A percentile compares a stretch with the other conserved stretches of the same genome.
Conservation (phyloP, 331 rosid genomes). For the Stylosanthes scabra region DNA sequence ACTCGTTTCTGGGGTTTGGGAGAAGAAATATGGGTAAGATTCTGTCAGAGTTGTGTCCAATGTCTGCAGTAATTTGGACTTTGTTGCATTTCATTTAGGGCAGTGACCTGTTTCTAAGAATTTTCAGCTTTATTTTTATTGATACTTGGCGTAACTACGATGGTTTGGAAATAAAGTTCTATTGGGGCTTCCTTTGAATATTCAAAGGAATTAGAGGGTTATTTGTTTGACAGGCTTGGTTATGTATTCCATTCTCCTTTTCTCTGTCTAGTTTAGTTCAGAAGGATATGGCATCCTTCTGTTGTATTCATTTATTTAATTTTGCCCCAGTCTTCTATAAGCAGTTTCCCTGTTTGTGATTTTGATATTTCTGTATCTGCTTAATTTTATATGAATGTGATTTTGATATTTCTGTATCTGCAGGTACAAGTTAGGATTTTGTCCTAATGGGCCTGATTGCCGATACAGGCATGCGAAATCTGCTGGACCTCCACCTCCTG, state of each 20-base stretch:
- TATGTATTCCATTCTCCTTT: slow-evolving; percentile 1
- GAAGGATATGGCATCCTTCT: slow-evolving; percentile 16
- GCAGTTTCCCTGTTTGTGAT: background rate
- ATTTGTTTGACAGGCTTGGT: too few relatives aligned
- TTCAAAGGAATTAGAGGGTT: slow-evolving; percentile 31
- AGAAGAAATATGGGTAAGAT: slow-evolving; percentile 25
- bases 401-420: slow-evolving; percentile 38
- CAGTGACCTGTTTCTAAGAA: slow-evolving; percentile 19
- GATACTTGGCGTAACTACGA: background rate
- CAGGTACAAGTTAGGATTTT: slow-evolving; percentile 99
- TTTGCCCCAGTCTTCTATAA: slow-evolving; percentile 1
- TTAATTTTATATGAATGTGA: slow-evolving; percentile 15
- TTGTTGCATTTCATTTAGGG: slow-evolving; percentile 21
- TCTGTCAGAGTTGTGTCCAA: slow-evolving; percentile 25
- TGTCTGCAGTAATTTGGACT: slow-evolving; percentile 30
- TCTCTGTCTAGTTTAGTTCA: slow-evolving; percentile 20
- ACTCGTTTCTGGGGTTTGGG: slow-evolving; percentile 38
- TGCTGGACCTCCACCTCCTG: slow-evolving; percentile 97
- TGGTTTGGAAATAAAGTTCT: slow-evolving; percentile 23
- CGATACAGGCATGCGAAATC: slow-evolving; percentile 96
- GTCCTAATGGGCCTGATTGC: slow-evolving; percentile 99
- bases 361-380: slow-evolving; percentile 24
- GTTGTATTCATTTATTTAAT: slow-evolving; percentile 28
- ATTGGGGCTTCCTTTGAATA: slow-evolving; percentile 16
- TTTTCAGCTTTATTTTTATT: slow-evolving; percentile 13